Conservation (phyloP, 179 eudicot genomes). For the Beta macrorhiza region DNA sequence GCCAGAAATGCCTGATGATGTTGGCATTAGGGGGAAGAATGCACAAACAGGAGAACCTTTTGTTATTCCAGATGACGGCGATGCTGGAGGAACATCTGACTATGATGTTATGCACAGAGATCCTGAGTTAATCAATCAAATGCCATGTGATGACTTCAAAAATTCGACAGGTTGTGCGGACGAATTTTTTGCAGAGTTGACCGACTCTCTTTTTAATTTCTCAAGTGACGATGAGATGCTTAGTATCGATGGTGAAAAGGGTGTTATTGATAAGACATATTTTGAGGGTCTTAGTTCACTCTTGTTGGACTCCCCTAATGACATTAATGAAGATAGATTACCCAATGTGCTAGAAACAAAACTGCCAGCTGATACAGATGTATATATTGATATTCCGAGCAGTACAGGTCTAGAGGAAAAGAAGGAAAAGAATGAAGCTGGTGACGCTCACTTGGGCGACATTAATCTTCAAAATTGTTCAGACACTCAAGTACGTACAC, state of each 20-base stretch:
- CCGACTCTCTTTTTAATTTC: constrained; percentile 41
- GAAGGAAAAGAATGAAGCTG: constrained; percentile 8
- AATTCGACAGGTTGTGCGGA: constrained; percentile 37
- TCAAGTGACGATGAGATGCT: constrained; percentile 45
- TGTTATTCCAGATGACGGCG: constrained; percentile 30
- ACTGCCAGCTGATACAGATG: constrained; percentile 27
- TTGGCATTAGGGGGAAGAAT: constrained; percentile 28
- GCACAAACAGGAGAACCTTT: constrained; percentile 30
- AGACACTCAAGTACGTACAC: constrained; percentile 31
- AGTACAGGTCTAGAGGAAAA: constrained; percentile 22
- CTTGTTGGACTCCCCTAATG: constrained; percentile 47
- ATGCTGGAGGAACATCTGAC: constrained; percentile 27
- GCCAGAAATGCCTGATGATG: constrained; percentile 37
- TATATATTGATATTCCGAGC: constrained; percentile 22
- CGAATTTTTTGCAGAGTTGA: constrained; percentile 38
- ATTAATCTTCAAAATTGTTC: constrained; percentile 21
- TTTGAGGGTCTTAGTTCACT: constrained; percentile 45
- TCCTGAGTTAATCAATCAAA: constrained; percentile 31
- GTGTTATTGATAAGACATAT: constrained; percentile 36
- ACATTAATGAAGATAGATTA: constrained; percentile 25
- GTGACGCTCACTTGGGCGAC: constrained; percentile 18
- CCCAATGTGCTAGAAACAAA: constrained; percentile 25
- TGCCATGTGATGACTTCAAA: constrained; percentile 31
- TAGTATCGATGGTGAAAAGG: constrained; percentile 37
- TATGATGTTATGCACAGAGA: constrained; percentile 27